Conservation (phyloP, 1,284 basidiomycete genomes). For the Puccinia coronata region DNA sequence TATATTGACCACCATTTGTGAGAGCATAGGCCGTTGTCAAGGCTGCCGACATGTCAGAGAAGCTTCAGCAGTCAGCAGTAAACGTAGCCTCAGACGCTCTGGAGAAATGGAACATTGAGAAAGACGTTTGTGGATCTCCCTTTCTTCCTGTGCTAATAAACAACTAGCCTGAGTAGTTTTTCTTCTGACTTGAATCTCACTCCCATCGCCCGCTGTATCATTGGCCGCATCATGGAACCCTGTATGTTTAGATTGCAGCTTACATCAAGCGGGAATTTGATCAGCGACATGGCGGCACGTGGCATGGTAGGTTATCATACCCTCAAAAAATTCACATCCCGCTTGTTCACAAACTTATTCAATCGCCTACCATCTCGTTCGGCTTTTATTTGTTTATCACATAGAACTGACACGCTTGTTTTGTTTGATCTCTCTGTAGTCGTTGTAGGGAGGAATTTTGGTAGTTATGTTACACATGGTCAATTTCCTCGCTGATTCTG, state of each 20-base stretch:
- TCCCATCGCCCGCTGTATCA: not conserved
- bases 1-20: not conserved
- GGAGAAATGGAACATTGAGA: slow-evolving; percentile 49
- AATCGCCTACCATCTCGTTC: not conserved
- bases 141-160: not conserved
- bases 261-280: slow-evolving; percentile 46
- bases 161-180: not conserved
- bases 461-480: slow-evolving; percentile 49
- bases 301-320: slow-evolving; percentile 35
- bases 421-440: slow-evolving; percentile 6
- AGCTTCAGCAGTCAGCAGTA: slow-evolving; percentile 40
- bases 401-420: not conserved
- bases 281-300: slow-evolving; percentile 41
- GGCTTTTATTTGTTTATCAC: not conserved
- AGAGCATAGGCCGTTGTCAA: slow-evolving; percentile 30
- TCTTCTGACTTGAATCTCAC: not conserved
- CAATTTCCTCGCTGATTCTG: not conserved
- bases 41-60: slow-evolving; percentile 47
- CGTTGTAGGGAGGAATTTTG: slow-evolving; percentile 39
- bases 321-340: not conserved
- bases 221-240: not conserved
- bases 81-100: slow-evolving; percentile 42
- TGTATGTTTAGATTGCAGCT: slow-evolving; percentile 33
- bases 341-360: not conserved
- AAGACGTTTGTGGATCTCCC: slow-evolving; percentile 31